Evolutionary conservation across 805 yeast genomes (phyloP).

Genomic region (Henningerozyma blattae): DNA sequence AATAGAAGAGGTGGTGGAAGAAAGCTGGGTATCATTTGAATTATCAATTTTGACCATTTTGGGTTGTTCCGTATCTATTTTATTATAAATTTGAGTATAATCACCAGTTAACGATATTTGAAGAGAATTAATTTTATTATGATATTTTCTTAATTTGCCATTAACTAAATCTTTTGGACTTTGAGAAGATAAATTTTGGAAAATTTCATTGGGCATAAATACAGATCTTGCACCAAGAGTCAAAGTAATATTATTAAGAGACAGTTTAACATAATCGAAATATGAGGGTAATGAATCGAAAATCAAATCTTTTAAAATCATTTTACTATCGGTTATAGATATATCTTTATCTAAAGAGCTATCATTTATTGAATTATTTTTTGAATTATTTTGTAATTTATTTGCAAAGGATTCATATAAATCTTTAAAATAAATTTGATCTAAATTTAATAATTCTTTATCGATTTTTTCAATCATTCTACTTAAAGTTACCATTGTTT

Average conservation of each 20-base stretch:
- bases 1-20: neutral
- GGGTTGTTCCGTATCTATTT: constrained; percentile 9
- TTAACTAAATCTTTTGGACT: constrained; percentile 29
- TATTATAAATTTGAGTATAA: constrained; percentile 18
- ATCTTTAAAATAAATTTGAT: constrained; percentile 17
- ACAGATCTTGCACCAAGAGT: constrained; percentile 33
- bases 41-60: constrained; percentile 12
- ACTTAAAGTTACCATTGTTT: constrained; percentile 19
- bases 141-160: constrained; percentile 28
- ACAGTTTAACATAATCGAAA: constrained; percentile 21
- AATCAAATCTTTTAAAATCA: constrained; percentile 8
- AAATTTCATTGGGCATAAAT: constrained; percentile 29
- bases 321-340: constrained; percentile 1
- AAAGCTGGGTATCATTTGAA: too few species aligned
- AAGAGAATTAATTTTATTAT: constrained; percentile 15
- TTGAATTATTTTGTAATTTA: constrained; percentile 9
- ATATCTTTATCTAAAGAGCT: constrained; percentile 1
- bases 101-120: constrained; percentile 16
- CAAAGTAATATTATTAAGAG: constrained; percentile 13
- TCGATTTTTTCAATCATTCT: constrained; percentile 5
- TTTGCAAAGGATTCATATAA: constrained; percentile 19
- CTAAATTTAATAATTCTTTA: constrained; percentile 3
- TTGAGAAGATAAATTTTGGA: constrained; percentile 23
- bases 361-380: constrained; percentile 10
- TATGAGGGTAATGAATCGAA: constrained; percentile 25